Base-by-base conservation (phyloP, 805 yeast species). In the Nematodospora valgi region DNA sequence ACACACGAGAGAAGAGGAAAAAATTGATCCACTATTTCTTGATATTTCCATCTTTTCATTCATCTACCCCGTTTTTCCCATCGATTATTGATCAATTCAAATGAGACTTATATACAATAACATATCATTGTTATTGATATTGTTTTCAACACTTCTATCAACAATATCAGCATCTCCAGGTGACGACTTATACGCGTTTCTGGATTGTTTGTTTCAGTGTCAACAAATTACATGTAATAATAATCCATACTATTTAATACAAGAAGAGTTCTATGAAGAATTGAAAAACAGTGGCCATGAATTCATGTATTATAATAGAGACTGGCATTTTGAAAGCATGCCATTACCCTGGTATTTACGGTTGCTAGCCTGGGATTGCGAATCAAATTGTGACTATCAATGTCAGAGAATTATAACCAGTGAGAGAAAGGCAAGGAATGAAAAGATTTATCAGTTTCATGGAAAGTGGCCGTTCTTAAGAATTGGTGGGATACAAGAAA, bases 401-500 rank as follows among this genome's bases (percentile, higher is more conserved):
- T 93, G 98, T 56, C 98, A 93, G 57, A 79, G 87, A 37, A 54
- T 76, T 6, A 65, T 91, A 29, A 88, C 96, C 0, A 49, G 52
- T 2, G 63, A 73, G 24, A 66, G 95, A 15, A 58, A 62, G 11
- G 45, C 38, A 0, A 44, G 59, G 2, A 67, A 70, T n/a, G 68
- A 72, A 40, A 80, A 78, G 37, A 63, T 86, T 0, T 71, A 72
- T 26, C 98, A 93, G 56, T 93, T 86, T 61, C 96, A 93, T 58
- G 98, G 98, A 0, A 93, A 93, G 62, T 93, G 98, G 98, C 98
- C 98, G 2, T 93, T 93, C 51, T 43, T 67, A 12, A 70, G 98
- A 32, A 52, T 84, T 0, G 59, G 72, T n/a, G 95, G 95, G 0
- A 64, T 83, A 9, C 98, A 93, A 57, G 98, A 93, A 54, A 62